Conservation (phyloP, 2,329 filamentous ascomycete species). For the Fusarium sulawesiense region DNA sequence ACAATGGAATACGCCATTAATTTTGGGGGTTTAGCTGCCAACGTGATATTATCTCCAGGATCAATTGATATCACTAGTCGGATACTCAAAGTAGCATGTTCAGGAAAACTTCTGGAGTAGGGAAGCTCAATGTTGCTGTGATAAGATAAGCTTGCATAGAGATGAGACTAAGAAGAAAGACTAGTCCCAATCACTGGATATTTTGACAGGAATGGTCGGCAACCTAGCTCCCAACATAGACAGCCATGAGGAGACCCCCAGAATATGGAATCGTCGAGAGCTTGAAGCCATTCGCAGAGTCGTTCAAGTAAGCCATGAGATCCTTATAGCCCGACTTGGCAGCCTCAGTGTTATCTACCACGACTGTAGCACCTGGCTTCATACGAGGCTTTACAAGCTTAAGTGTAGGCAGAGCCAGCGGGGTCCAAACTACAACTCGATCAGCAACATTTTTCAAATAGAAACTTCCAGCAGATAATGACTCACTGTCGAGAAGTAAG, state of each 20-base stretch:
- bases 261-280: constrained; percentile 49
- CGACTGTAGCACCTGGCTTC: constrained; percentile 59
- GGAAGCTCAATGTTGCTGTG: background rate
- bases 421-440: constrained; percentile 63
- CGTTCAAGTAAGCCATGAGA: constrained; percentile 58
- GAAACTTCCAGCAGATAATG: background rate
- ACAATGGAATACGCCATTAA: background rate
- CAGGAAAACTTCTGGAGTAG: background rate
- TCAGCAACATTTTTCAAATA: background rate
- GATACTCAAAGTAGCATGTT: background rate
- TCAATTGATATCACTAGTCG: background rate
- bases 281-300: constrained; percentile 61
- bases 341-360: constrained; percentile 61
- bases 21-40: background rate
- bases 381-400: constrained; percentile 59
- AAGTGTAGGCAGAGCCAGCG: constrained; percentile 64
- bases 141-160: background rate
- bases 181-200: no score
- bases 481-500: constrained; percentile 70
- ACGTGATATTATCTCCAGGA: background rate
- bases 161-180: background rate
- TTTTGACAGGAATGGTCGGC: rapidly evolving
- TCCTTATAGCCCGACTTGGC: constrained; percentile 58
- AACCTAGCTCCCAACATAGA: constrained; percentile 30
- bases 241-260: constrained; percentile 46